phyloP scores from a whole-genome alignment of 345 rosid species.

The Passiflora organensis region DNA sequence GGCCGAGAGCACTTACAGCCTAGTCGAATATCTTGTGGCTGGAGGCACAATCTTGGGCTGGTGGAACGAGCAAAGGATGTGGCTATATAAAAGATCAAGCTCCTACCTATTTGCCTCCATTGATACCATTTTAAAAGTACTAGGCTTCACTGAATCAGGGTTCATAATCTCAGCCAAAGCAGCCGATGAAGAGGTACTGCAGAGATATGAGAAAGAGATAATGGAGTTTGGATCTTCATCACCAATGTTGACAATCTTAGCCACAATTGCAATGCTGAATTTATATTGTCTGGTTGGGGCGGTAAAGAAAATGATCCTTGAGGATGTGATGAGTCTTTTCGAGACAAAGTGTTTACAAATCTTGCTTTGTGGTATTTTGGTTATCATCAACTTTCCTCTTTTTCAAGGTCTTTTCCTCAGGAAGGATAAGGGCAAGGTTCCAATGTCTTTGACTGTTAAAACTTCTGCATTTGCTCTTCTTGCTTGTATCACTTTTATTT shows the following conservation, averaged over 20 bases:
- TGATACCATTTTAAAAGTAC: slow-evolving; percentile 33
- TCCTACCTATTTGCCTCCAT: slow-evolving; percentile 56
- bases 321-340: background rate
- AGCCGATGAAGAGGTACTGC: slow-evolving; percentile 44
- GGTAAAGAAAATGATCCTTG: slow-evolving; percentile 12
- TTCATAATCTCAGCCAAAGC: slow-evolving; percentile 68
- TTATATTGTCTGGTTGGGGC: slow-evolving; percentile 34
- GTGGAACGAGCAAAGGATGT: slow-evolving; percentile 73
- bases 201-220: slow-evolving; percentile 46
- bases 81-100: slow-evolving; percentile 71
- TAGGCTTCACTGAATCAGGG: slow-evolving; percentile 42
- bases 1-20: slow-evolving; percentile 27
- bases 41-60: slow-evolving; percentile 63
- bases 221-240: slow-evolving; percentile 74
- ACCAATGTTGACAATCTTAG: slow-evolving; percentile 51
- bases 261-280: slow-evolving; percentile 60
- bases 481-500: slow-evolving; percentile 34
- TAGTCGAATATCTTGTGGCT: slow-evolving; percentile 45
- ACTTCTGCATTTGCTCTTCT: slow-evolving; percentile 39
- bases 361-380: slow-evolving; percentile 42
- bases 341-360: slow-evolving; percentile 40
- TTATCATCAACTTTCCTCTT: slow-evolving; percentile 55
- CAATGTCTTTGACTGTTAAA: slow-evolving; percentile 33
- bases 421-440: slow-evolving; percentile 64
- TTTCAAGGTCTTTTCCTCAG: slow-evolving; percentile 53